Base-by-base conservation (phyloP, 2,329 filamentous ascomycete genomes). In the Arthrobotrys musiformis region DNA sequence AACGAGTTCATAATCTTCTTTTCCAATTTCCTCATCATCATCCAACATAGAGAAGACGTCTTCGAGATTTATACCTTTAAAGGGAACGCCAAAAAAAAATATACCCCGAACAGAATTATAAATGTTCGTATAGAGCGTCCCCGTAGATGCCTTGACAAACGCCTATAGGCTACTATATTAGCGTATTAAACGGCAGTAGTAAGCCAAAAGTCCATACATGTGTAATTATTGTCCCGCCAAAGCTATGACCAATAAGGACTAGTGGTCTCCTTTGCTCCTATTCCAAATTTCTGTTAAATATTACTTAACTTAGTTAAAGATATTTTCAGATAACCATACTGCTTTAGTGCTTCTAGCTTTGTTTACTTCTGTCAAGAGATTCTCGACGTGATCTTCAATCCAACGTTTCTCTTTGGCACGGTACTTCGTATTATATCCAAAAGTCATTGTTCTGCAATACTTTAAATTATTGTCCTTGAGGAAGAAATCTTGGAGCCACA, bases 401-500 rank as follows among this genome's bases (percentile, higher is more conserved):
- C 40, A 42, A n/a, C 4, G 4, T 42, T 42, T n/a, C n/a, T n/a
- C n/a, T n/a, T n/a, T n/a, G n/a, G n/a, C 46, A 46, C n/a, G 50
- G 19, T 54, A 54, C 6, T 78, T 79, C 8, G 76, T 63, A 61
- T 79, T 79, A 17, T 80, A 79, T 9, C 74, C 78, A 50, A 74
- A 79, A 28, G 60, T 79, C 76, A 79, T 76, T 13, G 63, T 74
- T 28, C 79, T 63, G 22, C 78, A 80, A 6, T 69, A 15, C 3
- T 64, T 50, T 44, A 73, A 17, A 24, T 73, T 22, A 0, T 33
- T 26, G 56, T 80, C 76, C 0, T 63, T 7, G 1, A 11, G 0
- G 7, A 79, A 62, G 48, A 79, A 80, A 44, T 80, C 60, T 19
- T 58, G 76, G 7, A 79, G 79, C 79, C 78, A 80, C 77, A 79